Evolutionary conservation across 345 rosid species (phyloP).

Genomic region (Salix viminalis): DNA sequence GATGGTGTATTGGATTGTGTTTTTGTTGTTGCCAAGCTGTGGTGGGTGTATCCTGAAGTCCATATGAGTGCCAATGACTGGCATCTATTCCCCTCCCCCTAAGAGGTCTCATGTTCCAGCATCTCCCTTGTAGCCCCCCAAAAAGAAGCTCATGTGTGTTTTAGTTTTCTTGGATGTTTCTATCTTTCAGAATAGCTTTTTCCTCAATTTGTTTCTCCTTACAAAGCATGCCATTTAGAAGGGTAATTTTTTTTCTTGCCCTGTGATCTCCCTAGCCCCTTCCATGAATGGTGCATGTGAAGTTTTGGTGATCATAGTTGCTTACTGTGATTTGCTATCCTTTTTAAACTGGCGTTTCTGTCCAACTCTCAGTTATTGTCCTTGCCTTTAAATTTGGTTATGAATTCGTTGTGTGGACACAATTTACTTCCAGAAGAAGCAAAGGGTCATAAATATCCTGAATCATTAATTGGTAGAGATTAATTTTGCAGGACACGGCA

Average conservation of each 20-base stretch:
- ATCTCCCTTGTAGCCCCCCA: no score
- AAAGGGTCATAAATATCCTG: neutral
- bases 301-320: neutral
- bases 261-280: neutral
- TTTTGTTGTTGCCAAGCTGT: neutral
- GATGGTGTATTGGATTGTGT: neutral
- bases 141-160: no score
- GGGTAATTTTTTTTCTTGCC: no score
- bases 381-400: neutral
- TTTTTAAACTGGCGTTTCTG: neutral
- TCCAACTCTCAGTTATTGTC: neutral
- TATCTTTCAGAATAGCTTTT: neutral
- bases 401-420: neutral
- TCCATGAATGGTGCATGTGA: neutral
- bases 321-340: neutral
- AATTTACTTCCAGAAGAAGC: conserved; percentile 1
- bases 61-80: neutral
- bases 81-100: no score
- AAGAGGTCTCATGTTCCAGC: no score
- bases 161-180: neutral
- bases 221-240: neutral
- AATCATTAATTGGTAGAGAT: neutral
- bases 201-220: neutral
- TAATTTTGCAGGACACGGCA: conserved; percentile 67
- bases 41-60: neutral